These are phyloP conservation scores for Mollisiaceae sp. DNA, from an alignment of 2,329 filamentous ascomycete species.

Conservation along the genomic window DNA sequence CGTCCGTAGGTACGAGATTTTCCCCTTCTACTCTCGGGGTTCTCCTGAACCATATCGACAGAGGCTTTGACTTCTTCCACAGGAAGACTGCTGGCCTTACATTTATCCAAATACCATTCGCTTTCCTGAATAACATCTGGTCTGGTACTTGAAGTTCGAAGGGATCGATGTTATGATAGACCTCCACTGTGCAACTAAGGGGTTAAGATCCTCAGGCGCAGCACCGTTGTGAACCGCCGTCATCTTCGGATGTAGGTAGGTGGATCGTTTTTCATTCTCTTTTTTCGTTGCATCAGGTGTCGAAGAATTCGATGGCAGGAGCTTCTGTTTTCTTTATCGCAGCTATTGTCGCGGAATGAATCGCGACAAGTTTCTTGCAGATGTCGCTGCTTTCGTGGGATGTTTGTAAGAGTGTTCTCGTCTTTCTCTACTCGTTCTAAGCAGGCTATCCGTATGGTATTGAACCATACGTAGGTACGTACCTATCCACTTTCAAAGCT, in stretches of 20 bases:
- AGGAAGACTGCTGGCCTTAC: neutral
- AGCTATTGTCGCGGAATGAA: neutral
- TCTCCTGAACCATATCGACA: neutral
- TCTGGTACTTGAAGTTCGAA: conserved; percentile 6
- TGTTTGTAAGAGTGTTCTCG: neutral
- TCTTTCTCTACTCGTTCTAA: neutral
- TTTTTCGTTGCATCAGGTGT: conserved; percentile 13
- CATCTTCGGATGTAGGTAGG: conserved; percentile 3
- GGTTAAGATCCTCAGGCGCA: neutral
- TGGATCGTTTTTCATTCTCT: neutral
- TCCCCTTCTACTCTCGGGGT: neutral
- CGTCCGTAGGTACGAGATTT: neutral
- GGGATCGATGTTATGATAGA: neutral
- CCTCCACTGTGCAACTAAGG: neutral
- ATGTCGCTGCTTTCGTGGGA: neutral
- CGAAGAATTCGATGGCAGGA: neutral
- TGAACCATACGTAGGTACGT: no score
- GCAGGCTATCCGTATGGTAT: neutral
- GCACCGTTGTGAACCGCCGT: neutral
- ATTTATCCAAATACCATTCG: conserved; percentile 7
- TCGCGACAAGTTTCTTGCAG: neutral
- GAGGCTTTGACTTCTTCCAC: neutral
- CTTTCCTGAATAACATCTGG: conserved; percentile 7
- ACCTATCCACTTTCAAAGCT: neutral
- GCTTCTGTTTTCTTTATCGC: neutral